These are phyloP conservation scores for Lepiota venenata DNA, from an alignment of 768 basidiomycete genomes.

Conservation along the genomic window DNA sequence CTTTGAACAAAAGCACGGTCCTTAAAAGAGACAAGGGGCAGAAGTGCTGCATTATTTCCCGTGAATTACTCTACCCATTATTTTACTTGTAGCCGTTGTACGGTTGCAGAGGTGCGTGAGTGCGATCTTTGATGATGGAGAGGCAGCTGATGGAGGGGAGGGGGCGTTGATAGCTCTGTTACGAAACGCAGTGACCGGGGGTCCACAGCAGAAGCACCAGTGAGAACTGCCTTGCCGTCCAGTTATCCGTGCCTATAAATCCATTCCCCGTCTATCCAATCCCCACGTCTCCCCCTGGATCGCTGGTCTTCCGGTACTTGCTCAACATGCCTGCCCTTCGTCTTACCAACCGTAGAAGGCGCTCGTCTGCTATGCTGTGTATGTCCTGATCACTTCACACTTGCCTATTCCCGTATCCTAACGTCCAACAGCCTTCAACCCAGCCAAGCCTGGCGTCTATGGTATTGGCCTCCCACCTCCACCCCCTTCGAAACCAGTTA, in stretches of 20 bases:
- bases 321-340: conserved; percentile 7
- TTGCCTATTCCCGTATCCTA: background rate
- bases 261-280: background rate
- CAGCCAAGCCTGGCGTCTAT: conserved; percentile 26
- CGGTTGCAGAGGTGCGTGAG: conserved; percentile 4
- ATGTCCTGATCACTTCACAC: background rate
- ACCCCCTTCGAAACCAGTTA: conserved; percentile 20
- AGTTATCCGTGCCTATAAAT: background rate
- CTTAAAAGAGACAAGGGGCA: conserved; percentile 7
- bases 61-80: background rate
- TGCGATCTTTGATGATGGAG: background rate
- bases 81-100: background rate
- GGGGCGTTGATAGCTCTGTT: conserved; percentile 1
- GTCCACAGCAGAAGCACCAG: background rate
- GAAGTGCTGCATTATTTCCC: background rate
- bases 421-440: conserved; percentile 13
- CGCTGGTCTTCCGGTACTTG: background rate
- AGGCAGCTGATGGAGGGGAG: background rate
- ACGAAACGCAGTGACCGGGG: conserved; percentile 9
- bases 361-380: conserved; percentile 12
- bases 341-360: conserved; percentile 6
- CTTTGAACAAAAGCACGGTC: background rate
- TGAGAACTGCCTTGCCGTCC: conserved; percentile 1
- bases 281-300: background rate
- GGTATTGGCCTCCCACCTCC: conserved; percentile 15